Evolutionary conservation across 2,329 filamentous ascomycete species (phyloP).

Genomic region (Elsinoe ampelina): DNA sequence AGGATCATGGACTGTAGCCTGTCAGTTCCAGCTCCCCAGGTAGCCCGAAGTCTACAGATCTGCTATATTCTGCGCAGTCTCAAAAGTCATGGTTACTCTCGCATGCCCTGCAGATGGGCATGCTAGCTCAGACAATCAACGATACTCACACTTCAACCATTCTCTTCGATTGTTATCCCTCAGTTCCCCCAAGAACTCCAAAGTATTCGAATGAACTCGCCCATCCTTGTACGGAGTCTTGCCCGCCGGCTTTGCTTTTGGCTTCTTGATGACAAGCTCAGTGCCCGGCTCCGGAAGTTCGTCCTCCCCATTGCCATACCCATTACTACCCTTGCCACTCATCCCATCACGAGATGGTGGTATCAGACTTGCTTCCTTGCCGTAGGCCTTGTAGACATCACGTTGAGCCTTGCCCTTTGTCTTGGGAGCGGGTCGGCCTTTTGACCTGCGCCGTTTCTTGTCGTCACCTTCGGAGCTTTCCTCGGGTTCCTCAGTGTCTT

Average conservation of each 20-base stretch:
- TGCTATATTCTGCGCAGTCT: background rate
- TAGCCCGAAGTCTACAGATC: background rate
- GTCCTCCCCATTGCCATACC: constrained; percentile 47
- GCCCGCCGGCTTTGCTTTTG: constrained; percentile 52
- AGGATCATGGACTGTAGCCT: constrained; percentile 60
- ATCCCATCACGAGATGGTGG: background rate
- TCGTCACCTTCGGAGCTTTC: background rate
- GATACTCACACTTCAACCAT: constrained; percentile 52
- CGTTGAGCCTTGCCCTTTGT: background rate
- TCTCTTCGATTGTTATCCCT: constrained; percentile 52
- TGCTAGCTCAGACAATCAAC: background rate
- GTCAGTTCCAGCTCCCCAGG: background rate
- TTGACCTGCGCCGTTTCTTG: background rate
- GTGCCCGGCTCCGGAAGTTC: constrained; percentile 47
- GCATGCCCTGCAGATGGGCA: background rate
- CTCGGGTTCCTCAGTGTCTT: background rate
- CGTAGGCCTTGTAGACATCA: background rate
- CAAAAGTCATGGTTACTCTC: background rate
- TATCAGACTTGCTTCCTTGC: background rate
- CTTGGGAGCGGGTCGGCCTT: background rate
- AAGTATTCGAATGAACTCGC: constrained; percentile 54
- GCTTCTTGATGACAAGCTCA: constrained; percentile 53
- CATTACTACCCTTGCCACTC: constrained; percentile 31
- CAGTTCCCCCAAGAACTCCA: constrained; percentile 51
- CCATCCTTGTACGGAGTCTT: constrained; percentile 48